Conservation (phyloP, 1,284 basidiomycete genomes). For the Rhodotorula mucilaginosa region DNA sequence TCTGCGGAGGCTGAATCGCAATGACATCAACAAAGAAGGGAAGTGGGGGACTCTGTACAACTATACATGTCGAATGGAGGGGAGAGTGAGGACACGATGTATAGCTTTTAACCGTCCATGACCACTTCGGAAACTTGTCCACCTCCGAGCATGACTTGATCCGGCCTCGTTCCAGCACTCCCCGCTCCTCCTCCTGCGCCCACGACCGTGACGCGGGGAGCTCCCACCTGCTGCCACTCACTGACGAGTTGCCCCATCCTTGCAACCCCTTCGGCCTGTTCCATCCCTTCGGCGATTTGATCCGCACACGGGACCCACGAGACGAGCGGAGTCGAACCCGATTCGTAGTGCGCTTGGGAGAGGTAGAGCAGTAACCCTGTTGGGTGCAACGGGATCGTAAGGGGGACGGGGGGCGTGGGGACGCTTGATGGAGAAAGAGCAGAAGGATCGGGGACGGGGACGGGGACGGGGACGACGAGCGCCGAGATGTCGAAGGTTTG, state of each 20-base stretch:
- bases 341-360: slow-evolving; percentile 25
- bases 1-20: not conserved
- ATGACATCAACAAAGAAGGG: too few species aligned
- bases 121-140: not conserved
- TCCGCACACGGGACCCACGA: slow-evolving; percentile 26
- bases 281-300: not conserved
- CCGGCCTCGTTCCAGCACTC: not conserved
- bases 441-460: not conserved
- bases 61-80: not conserved
- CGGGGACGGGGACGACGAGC: not conserved
- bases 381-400: slow-evolving; percentile 2
- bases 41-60: not conserved
- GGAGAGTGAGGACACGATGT: not conserved
- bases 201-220: not conserved
- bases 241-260: slow-evolving; percentile 16
- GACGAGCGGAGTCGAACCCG: slow-evolving; percentile 27
- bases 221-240: slow-evolving; percentile 7
- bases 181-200: not conserved
- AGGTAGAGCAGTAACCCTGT: slow-evolving; percentile 28
- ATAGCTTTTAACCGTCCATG: not conserved
- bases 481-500: not conserved
- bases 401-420: not conserved
- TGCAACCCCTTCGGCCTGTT: slow-evolving; percentile 12
- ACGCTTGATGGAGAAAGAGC: not conserved
- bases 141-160: not conserved